phyloP scores from a whole-genome alignment of 352 stramenopile species.

The Phytophthora brassicae region DNA sequence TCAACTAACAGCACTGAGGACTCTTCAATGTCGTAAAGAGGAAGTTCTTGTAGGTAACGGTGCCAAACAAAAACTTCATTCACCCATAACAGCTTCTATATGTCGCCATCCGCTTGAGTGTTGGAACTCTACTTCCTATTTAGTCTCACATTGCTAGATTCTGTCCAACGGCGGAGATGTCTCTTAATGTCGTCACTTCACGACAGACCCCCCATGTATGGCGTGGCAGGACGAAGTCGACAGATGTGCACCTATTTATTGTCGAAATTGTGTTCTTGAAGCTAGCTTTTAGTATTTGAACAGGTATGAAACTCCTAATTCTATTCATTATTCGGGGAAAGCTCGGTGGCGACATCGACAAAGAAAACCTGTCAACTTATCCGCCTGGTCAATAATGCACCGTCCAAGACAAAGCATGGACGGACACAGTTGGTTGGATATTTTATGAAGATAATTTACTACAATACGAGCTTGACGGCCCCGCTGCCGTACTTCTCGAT shows the following conservation, averaged over 20 bases:
- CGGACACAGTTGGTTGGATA: not conserved
- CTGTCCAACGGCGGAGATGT: too few species aligned
- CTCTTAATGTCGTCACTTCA: too few species aligned
- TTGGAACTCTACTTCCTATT: too few species aligned
- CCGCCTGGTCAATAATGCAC: not conserved
- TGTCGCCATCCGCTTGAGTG: too few species aligned
- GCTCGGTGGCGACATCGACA: not conserved
- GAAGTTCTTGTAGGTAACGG: not conserved
- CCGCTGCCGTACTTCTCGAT: constrained; percentile 17
- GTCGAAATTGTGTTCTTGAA: not conserved
- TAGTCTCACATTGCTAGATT: too few species aligned
- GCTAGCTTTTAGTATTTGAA: not conserved
- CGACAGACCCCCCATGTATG: too few species aligned
- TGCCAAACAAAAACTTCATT: not conserved
- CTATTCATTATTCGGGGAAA: not conserved
- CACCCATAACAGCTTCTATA: too few species aligned
- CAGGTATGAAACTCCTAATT: not conserved
- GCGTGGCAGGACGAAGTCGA: too few species aligned
- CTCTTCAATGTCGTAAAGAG: not conserved
- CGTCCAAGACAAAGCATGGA: not conserved
- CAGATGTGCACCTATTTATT: not conserved
- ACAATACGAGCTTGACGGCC: constrained; percentile 4
- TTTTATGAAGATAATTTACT: not conserved
- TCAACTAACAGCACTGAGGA: not conserved
- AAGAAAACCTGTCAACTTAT: not conserved